Base-by-base conservation (phyloP, 2,329 filamentous ascomycete species). In the Diatrype stigma region DNA sequence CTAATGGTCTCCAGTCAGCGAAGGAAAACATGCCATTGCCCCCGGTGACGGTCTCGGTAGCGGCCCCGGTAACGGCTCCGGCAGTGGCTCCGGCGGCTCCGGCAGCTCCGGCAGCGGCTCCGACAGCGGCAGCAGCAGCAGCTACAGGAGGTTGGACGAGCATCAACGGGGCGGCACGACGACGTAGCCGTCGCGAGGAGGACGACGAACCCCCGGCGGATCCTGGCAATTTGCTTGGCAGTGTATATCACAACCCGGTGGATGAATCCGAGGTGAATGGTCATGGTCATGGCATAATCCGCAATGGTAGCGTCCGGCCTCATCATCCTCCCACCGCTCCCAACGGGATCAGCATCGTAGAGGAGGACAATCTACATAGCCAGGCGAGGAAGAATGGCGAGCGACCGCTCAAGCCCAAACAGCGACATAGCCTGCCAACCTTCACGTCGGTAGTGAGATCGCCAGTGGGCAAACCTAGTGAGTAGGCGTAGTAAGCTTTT, bases 191-290 rank as follows among this genome's bases (percentile, higher is more conserved):
- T 21, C 58, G 61, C 22, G 63, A 63, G 4, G 58, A 62, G 3
- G 62, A 64, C 26, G 62, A 64, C 21, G 61, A 64, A 37, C 57
- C 60, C 22, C 62, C 62, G 4, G 53, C 56, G 6, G 60, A 67
- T 46, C 63, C 62, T 1, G 63, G 65, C 21, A 65, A 66, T 26
- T 48, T 68, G 12, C 59, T 67, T 16, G 61, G 63, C 30, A 67
- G 60, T 37, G 61, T 65, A 40, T 68, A 67, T 45, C 65, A 67
- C 42, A 65, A 66, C 14, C 64, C 64, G 10, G 57, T 66, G 4
- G 63, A 67, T 11, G 65, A 67, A 28, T 44, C 51, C 16, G 53
- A 59, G 8, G 46, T 61, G 3, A 61, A 53, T 19, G 56, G 58
- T 37, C 63, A 57, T 22, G 47, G 50, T 21, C 63, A 57, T 22